Percentiles rank a stretch among this genome's conserved stretches.
Evolutionary conservation across 2,329 filamentous ascomycete genomes (phyloP).

Genomic region (Colletotrichum lentis): DNA sequence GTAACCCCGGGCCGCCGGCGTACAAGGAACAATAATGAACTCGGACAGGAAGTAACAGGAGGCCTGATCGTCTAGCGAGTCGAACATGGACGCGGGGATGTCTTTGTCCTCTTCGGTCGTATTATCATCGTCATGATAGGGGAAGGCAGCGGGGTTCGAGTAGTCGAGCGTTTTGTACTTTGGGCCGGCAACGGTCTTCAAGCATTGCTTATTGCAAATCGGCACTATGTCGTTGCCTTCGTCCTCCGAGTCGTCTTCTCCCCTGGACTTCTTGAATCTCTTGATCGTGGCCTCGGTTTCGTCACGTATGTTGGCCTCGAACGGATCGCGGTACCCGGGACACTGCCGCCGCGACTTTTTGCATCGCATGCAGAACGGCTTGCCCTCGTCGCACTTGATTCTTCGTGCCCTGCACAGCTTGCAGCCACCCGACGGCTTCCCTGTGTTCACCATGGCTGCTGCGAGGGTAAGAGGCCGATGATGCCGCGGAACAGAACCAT

Average conservation of each 20-base stretch:
- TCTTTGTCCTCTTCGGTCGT: slow-evolving; percentile 27
- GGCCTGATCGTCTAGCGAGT: slow-evolving; percentile 35
- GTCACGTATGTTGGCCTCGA: slow-evolving; percentile 42
- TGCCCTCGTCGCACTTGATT: slow-evolving; percentile 42
- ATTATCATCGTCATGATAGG: slow-evolving; percentile 26
- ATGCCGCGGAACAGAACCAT: background rate
- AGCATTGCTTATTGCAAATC: slow-evolving; percentile 33
- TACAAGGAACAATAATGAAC: slow-evolving; percentile 35
- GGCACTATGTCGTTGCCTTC: slow-evolving; percentile 23
- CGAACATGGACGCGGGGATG: slow-evolving; percentile 30
- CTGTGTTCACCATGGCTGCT: slow-evolving; percentile 41
- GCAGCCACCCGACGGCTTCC: slow-evolving; percentile 42
- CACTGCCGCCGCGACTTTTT: slow-evolving; percentile 41
- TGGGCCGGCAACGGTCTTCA: slow-evolving; percentile 27
- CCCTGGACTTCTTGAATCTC: slow-evolving; percentile 37
- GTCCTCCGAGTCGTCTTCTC: slow-evolving; percentile 31
- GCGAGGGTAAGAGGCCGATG: background rate
- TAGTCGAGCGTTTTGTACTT: slow-evolving; percentile 36
- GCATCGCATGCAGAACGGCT: slow-evolving; percentile 42
- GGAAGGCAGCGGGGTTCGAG: slow-evolving; percentile 24
- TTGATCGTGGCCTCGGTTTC: slow-evolving; percentile 42
- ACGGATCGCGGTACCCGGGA: slow-evolving; percentile 42
- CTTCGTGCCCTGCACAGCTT: slow-evolving; percentile 41
- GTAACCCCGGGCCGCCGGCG: slow-evolving; percentile 28
- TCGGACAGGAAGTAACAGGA: slow-evolving; percentile 38